Evolutionary conservation across 371 early-diverging fungal genomes (phyloP).

Genomic region (Circinella minor): DNA sequence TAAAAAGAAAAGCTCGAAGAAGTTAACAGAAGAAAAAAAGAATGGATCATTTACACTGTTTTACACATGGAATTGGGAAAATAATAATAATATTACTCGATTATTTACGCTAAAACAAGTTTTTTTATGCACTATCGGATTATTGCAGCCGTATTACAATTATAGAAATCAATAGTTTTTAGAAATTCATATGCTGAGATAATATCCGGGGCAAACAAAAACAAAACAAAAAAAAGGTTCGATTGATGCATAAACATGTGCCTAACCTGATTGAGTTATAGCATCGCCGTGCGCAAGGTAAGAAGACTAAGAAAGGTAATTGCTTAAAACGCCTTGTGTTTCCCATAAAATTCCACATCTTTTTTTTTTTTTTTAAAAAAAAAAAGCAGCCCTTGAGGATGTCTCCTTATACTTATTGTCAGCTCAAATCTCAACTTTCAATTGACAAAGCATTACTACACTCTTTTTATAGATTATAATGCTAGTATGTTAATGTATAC

Average conservation of each 20-base stretch:
- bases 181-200: background rate
- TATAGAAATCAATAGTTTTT: background rate
- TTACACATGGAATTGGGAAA: slow-evolving; percentile 3
- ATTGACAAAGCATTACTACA: background rate
- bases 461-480: too few species aligned
- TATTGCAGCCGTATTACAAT: background rate
- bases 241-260: background rate
- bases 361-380: background rate
- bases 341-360: background rate
- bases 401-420: background rate
- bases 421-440: background rate
- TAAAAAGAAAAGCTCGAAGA: background rate
- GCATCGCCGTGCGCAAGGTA: slow-evolving; percentile 2
- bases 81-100: too few species aligned
- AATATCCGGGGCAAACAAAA: background rate
- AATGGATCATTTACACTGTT: background rate
- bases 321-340: background rate
- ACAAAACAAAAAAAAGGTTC: background rate
- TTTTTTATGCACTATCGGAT: slow-evolving; percentile 9
- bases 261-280: slow-evolving; percentile 3
- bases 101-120: slow-evolving; percentile 8
- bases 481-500: too few species aligned
- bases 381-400: background rate
- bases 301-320: background rate
- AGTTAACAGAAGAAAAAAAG: slow-evolving; percentile 1